These are phyloP conservation scores for Medakamo hakoo DNA, from an alignment of 139 green algal genomes.

Conservation along the genomic window DNA sequence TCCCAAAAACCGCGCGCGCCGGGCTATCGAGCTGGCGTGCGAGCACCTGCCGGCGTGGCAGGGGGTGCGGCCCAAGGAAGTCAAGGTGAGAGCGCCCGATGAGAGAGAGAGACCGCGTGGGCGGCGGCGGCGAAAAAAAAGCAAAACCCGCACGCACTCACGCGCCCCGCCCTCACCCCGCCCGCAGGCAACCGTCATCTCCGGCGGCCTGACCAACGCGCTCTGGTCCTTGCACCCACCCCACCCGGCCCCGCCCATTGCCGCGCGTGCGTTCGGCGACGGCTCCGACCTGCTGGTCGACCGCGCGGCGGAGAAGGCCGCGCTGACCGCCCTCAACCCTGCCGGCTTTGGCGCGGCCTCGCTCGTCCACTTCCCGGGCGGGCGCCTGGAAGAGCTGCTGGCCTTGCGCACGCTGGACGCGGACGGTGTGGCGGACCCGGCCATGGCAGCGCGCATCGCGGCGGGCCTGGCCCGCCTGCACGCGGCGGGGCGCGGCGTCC, in stretches of 20 bases:
- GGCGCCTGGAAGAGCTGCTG: neutral
- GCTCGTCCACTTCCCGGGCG: neutral
- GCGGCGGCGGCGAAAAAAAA: too few relatives aligned
- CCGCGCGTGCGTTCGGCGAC: neutral
- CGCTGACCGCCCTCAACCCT: neutral
- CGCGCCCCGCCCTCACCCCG: too few relatives aligned
- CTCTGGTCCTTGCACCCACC: neutral
- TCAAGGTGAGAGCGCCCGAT: too few relatives aligned
- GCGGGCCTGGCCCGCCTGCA: neutral
- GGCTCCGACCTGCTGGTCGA: neutral
- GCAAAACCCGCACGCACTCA: too few relatives aligned
- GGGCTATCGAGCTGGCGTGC: too few relatives aligned
- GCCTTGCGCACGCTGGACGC: neutral
- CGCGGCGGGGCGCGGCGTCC: too few relatives aligned
- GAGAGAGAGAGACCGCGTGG: too few relatives aligned
- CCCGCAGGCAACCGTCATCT: neutral
- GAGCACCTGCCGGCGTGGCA: too few relatives aligned
- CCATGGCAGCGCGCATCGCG: neutral
- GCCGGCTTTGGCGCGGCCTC: neutral
- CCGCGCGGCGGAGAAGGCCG: neutral
- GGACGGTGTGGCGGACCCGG: neutral
- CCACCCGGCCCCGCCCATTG: neutral
- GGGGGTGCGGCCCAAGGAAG: too few relatives aligned
- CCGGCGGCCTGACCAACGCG: neutral
- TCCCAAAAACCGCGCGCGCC: too few relatives aligned